Evolutionary conservation across 768 basidiomycete genomes (phyloP).

Genomic region (Leccinum aurantiacum): DNA sequence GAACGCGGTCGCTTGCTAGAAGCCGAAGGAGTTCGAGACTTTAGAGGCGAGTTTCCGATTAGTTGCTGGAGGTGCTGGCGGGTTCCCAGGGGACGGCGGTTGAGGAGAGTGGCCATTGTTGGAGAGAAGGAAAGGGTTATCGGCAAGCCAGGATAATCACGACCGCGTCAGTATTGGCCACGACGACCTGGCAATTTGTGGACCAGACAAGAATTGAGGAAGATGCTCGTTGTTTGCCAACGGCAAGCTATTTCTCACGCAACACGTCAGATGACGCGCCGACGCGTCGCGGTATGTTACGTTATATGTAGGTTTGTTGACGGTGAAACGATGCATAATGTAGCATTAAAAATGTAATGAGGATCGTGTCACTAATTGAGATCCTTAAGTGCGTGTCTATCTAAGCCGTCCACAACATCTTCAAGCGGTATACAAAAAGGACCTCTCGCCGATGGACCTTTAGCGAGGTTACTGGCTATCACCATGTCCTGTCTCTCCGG

Average conservation of each 20-base stretch:
- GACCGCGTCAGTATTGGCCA: background rate
- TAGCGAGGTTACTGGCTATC: background rate
- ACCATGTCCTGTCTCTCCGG: conserved; percentile 8
- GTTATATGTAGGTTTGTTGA: background rate
- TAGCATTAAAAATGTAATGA: conserved; percentile 4
- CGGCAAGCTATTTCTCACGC: conserved; percentile 25
- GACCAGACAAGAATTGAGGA: conserved; percentile 1
- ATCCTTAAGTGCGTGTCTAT: conserved; percentile 27
- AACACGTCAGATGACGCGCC: conserved; percentile 20
- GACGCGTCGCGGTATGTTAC: conserved; percentile 21
- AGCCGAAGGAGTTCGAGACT: conserved; percentile 34
- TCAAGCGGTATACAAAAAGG: conserved; percentile 15
- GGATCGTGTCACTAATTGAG: conserved; percentile 21
- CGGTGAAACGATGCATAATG: conserved; percentile 2
- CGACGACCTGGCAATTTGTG: background rate
- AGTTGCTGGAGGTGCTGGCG: conserved; percentile 41
- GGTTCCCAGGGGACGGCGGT: conserved; percentile 49
- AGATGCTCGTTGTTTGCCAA: conserved; percentile 5
- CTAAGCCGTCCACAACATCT: conserved; percentile 13
- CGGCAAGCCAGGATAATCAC: conserved; percentile 9
- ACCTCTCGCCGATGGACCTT: background rate
- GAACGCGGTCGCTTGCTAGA: conserved; percentile 50
- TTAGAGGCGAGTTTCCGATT: conserved; percentile 35
- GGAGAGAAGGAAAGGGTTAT: background rate
- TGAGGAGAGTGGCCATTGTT: conserved; percentile 43